phyloP scores from a whole-genome alignment of 805 yeast species.

The Pichia cephalocereana region DNA sequence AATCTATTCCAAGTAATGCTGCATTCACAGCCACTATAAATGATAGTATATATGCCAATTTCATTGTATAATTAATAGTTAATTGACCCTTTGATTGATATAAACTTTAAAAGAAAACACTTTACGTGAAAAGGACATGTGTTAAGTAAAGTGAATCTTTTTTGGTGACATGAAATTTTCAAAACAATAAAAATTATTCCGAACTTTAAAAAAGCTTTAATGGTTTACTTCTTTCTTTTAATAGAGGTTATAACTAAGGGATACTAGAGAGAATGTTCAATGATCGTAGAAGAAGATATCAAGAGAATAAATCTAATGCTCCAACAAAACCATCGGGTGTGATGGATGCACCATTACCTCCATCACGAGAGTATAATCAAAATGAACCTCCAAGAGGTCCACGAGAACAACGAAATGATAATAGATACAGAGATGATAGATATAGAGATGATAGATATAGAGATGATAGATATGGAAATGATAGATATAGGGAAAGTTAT shows the following conservation, averaged over 20 bases:
- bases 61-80: conserved; percentile 1
- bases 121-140: neutral
- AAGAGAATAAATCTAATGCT: neutral
- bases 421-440: neutral
- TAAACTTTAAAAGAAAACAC: too few relatives aligned
- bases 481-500: neutral
- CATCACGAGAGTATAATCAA: neutral
- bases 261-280: neutral
- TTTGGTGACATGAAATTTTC: neutral
- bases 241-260: too few relatives aligned
- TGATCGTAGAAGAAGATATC: neutral
- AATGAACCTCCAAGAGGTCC: neutral
- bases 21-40: conserved; percentile 20
- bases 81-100: too few relatives aligned
- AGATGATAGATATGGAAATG: neutral
- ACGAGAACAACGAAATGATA: neutral
- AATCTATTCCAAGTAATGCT: conserved; percentile 82
- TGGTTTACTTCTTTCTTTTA: too few relatives aligned
- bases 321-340: neutral
- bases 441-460: neutral
- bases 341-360: too few relatives aligned
- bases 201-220: too few relatives aligned
- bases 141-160: neutral
- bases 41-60: neutral
- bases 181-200: too few relatives aligned